Percentiles rank a stretch among this genome's conserved stretches.
These are phyloP conservation scores for Mortierella polycephala DNA, from an alignment of 371 early-diverging fungal genomes.

Conservation along the genomic window DNA sequence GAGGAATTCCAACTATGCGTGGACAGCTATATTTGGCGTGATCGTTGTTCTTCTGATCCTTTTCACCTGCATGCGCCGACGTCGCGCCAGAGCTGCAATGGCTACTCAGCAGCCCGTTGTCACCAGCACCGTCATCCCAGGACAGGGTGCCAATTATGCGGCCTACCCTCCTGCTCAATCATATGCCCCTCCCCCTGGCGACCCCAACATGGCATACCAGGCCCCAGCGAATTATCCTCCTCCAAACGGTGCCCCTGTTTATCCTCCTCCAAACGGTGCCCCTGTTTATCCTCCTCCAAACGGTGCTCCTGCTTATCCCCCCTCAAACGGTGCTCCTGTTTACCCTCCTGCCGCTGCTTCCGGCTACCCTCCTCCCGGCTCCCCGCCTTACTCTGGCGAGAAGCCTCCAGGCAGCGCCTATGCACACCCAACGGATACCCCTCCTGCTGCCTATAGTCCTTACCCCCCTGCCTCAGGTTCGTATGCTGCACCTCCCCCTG, in stretches of 20 bases:
- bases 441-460: slow-evolving; percentile 15
- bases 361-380: slow-evolving; percentile 5
- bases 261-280: background rate
- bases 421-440: slow-evolving; percentile 3
- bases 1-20: slow-evolving; percentile 37
- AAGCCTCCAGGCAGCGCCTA: slow-evolving; percentile 4
- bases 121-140: slow-evolving; percentile 9
- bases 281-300: slow-evolving; percentile 5
- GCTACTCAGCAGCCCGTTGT: slow-evolving; percentile 12
- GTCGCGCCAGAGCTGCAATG: slow-evolving; percentile 11
- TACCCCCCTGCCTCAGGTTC: slow-evolving; percentile 21
- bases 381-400: slow-evolving; percentile 9
- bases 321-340: slow-evolving; percentile 4
- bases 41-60: slow-evolving; percentile 16
- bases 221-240: slow-evolving; percentile 21
- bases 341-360: slow-evolving; percentile 11
- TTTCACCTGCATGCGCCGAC: slow-evolving; percentile 13
- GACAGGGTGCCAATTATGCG: slow-evolving; percentile 3
- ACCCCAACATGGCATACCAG: slow-evolving; percentile 48
- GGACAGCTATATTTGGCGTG: slow-evolving; percentile 34
- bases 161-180: slow-evolving; percentile 13
- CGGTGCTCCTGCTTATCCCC: slow-evolving; percentile 2
- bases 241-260: slow-evolving; percentile 1
- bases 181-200: slow-evolving; percentile 46
- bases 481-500: slow-evolving; percentile 7